These are phyloP conservation scores for Puya raimondii DNA, from an alignment of 176 grass and related monocot species.

Conservation along the genomic window DNA sequence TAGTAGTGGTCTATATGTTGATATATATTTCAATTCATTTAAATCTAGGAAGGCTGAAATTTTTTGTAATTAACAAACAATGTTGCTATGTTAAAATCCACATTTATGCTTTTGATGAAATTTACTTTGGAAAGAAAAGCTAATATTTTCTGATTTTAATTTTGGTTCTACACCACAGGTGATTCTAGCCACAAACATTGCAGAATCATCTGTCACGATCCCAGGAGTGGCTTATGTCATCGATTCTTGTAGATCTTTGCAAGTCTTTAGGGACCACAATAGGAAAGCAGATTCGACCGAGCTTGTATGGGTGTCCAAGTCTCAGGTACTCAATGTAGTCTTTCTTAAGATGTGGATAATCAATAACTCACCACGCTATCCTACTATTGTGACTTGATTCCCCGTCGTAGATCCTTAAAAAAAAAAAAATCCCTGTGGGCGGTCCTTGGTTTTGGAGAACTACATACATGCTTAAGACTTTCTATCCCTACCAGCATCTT, in stretches of 20 bases:
- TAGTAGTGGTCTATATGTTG: no score
- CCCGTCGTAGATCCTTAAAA: no score
- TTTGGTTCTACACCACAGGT: conserved; percentile 44
- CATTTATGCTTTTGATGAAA: neutral
- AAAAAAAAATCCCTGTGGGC: no score
- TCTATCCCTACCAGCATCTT: no score
- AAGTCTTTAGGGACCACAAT: conserved; percentile 72
- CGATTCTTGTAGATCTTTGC: conserved; percentile 87
- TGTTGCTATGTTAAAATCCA: neutral
- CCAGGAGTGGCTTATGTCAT: conserved; percentile 80
- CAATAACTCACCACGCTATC: no score
- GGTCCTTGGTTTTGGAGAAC: no score
- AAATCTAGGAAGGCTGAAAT: neutral
- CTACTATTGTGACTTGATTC: no score
- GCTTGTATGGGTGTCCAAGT: conserved; percentile 88
- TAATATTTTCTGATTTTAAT: neutral
- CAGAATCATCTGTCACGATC: conserved; percentile 93
- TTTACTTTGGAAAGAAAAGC: neutral
- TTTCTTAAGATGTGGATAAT: no score
- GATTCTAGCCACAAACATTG: conserved; percentile 92
- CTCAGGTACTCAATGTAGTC: conserved; percentile 37
- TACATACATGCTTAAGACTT: no score
- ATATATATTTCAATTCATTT: no score
- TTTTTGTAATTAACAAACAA: neutral
- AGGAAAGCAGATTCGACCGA: conserved; percentile 57